Percentiles rank a stretch among this genome's conserved stretches.
These are phyloP conservation scores for Aspergillus persii DNA, from an alignment of 2,329 filamentous ascomycete species.

Conservation along the genomic window DNA sequence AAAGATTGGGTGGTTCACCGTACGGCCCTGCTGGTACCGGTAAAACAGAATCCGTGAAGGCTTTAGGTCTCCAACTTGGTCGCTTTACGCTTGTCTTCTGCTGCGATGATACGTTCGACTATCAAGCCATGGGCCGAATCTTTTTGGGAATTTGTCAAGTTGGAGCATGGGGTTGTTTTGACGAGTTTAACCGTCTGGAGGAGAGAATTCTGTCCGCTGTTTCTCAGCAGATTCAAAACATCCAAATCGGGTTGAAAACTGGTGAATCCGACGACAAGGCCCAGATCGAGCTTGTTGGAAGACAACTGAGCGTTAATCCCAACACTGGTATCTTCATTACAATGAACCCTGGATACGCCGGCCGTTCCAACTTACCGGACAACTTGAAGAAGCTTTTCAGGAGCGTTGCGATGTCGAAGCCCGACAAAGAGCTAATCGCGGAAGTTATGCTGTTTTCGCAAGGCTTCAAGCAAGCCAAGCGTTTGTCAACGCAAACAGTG, in stretches of 20 bases:
- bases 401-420: conserved; percentile 99
- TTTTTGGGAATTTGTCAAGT: conserved; percentile 99
- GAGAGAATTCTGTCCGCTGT: conserved; percentile 97
- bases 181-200: conserved; percentile 98
- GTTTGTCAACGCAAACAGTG: conserved; percentile 89
- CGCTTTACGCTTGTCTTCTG: conserved; percentile 98
- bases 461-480: conserved; percentile 94
- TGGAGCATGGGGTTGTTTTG: conserved; percentile 98
- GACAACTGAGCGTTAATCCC: conserved; percentile 81
- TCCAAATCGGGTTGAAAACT: conserved; percentile 90
- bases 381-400: conserved; percentile 99
- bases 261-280: conserved; percentile 75
- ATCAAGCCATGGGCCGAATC: conserved; percentile 99
- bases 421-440: conserved; percentile 98
- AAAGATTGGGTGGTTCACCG: conserved; percentile 91
- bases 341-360: conserved; percentile 99
- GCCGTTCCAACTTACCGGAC: conserved; percentile 94
- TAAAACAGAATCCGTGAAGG: conserved; percentile 99
- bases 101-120: conserved; percentile 99
- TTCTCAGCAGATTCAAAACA: conserved; percentile 99
- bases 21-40: conserved; percentile 97
- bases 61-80: conserved; percentile 90
- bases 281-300: conserved; percentile 91
- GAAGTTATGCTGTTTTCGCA: conserved; percentile 99
- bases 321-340: conserved; percentile 99